A percentile compares a stretch with the other conserved stretches of the same genome.
Conservation (phyloP, 805 yeast genomes). For the Clavispora vitiphila region DNA sequence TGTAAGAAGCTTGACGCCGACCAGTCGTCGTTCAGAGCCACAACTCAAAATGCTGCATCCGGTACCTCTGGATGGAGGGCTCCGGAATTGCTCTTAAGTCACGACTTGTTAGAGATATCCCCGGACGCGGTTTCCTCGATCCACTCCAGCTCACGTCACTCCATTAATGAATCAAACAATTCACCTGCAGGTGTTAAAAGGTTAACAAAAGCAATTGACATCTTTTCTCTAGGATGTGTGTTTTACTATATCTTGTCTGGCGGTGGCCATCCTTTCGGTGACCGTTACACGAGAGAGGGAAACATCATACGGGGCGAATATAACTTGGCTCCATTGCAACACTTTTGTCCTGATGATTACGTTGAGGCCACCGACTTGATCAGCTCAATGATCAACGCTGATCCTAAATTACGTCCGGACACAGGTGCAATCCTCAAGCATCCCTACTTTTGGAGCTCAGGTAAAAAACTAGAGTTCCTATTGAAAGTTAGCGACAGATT, state of each 20-base stretch:
- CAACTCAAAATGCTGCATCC: conserved; percentile 80
- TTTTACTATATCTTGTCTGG: conserved; percentile 78
- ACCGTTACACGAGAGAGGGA: conserved; percentile 78
- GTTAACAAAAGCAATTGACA: conserved; percentile 84
- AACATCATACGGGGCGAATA: conserved; percentile 71
- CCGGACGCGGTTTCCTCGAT: conserved; percentile 33
- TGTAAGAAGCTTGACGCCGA: conserved; percentile 89
- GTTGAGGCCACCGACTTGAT: conserved; percentile 73
- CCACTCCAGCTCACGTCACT: conserved; percentile 15
- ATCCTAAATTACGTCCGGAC: conserved; percentile 69
- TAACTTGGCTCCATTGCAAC: conserved; percentile 44
- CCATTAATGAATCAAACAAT: conserved; percentile 15
- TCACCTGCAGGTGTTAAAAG: conserved; percentile 46
- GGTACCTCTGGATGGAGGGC: conserved; percentile 99
- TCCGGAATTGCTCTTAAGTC: conserved; percentile 65
- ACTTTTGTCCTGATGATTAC: conserved; percentile 36
- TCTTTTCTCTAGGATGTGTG: conserved; percentile 92
- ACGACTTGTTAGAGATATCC: conserved; percentile 34
- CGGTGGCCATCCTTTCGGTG: conserved; percentile 96
- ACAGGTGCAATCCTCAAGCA: conserved; percentile 67
- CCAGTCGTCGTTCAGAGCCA: conserved; percentile 89
- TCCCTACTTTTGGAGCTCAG: conserved; percentile 81
- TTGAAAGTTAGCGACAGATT: conserved; percentile 86
- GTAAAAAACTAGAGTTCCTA: conserved; percentile 75
- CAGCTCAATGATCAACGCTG: conserved; percentile 58